Evolutionary conservation across 495 filamentous ascomycete species (phyloP), one percentile per base, ranked within the genome.

Genomic region (Darksidea phi): DNA sequence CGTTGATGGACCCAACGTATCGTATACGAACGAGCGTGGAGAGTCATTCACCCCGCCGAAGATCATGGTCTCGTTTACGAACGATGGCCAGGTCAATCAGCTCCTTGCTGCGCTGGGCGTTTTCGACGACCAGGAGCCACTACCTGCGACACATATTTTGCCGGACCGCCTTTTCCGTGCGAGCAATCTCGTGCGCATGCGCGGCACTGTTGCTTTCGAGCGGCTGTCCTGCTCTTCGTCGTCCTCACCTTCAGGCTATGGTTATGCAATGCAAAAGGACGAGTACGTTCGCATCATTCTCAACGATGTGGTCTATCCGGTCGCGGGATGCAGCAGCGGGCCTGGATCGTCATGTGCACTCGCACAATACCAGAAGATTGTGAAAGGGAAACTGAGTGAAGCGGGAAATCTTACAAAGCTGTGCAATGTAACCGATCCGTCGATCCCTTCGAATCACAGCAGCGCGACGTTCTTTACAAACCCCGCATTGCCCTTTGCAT

Each of bases 61-160:
- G 21, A 71, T 85, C 26, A 73, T 83, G 18, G 74, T 79, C 52
- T 73, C 79, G 1, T 84, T 84, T 67, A 67, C 79, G 42, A 82
- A 86, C 57, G 83, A 86, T 64, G 81, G 82, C 21, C 82, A 86
- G 65, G 76, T 85, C 50, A 82, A 77, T 50, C 78, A 85, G 26
- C 25, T 61, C 13, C 36, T 38, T 1, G 58, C 58, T 20, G 58
- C 58, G 1, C 75, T 79, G 56, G 83, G 81, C 15, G 74, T 86
- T 1, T 84, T 82, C 59, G 79, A 82, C 48, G 66, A 70, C 1
- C 74, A 82, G 58, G 51, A 61, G 0, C 61, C 70, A 5, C 72
- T 86, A 28, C 71, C 75, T 7, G 68, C 74, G 17, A 75, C 69
- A 2, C 60, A 66, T 49, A 75, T 77, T 47, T 74, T 75, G 11